Evolutionary conservation across 1,284 basidiomycete species (phyloP), one percentile per base, ranked within the genome.

Genomic region (Ganoderma meredithae): DNA sequence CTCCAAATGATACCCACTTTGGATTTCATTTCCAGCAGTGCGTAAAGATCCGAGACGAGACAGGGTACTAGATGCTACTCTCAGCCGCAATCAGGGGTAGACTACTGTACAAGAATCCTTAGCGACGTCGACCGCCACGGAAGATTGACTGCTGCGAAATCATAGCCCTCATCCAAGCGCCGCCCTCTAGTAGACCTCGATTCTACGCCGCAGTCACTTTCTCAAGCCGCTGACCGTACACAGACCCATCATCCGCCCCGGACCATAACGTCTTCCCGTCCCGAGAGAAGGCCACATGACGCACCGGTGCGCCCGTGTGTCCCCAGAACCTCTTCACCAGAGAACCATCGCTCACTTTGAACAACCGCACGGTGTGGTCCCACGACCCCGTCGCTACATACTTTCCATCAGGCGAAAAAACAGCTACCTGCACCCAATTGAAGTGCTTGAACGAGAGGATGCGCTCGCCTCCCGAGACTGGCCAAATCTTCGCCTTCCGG

Each of bases 371-470:
- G n/a, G 64, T 65, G 44, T 71, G 64, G 47, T 66, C 65, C 22
- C 58, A 44, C 41, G 69, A 63, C 40, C 63, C 49, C 3, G 65
- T 62, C 6, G 69, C 67, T 31, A 72, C 9, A 31, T 63, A 71
- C 40, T 36, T 4, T 13, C 71, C 67, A n/a, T 70, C 66, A 17
- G 69, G 67, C 1, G 79, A 80, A 66, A 81, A 68, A 7, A 74
- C 71, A 10, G 63, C 67, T 0, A 60, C 56, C n/a, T 69, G 67
- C 49, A 69, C 68, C 55, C 59, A 40, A 36, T 44, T 58, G 58
- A 62, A 53, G 49, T 65, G 60, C 8, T 65, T 60, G 12, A 71
- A 53, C 33, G 62, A 60, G 22, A 25, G 19, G 15, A 47, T 4
- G 15, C 47, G 31, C 40, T 68, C 65, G 22, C 71, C 69, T n/a